phyloP scores from a whole-genome alignment of 495 filamentous ascomycete species.

The Achaetomiella virescens region DNA sequence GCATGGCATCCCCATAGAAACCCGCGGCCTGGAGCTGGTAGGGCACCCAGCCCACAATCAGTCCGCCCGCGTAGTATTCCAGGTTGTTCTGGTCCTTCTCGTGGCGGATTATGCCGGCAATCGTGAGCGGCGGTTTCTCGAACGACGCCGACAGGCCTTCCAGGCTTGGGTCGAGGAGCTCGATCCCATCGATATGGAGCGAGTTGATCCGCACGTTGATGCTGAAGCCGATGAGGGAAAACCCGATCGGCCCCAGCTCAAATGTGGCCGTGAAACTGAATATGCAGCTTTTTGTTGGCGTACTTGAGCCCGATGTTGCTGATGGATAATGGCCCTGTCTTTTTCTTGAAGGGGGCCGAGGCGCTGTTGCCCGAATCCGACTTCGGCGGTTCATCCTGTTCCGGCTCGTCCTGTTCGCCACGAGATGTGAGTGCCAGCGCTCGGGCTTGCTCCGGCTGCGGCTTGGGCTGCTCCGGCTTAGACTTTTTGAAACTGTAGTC shows the following conservation, averaged over 20 bases:
- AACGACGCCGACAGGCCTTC: constrained; percentile 34
- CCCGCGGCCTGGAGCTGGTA: constrained; percentile 38
- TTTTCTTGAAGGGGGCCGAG: constrained; percentile 26
- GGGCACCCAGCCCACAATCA: constrained; percentile 31
- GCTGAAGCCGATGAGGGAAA: constrained; percentile 35
- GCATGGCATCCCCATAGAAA: constrained; percentile 21
- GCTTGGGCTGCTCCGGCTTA: too few species aligned
- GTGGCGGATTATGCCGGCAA: constrained; percentile 37
- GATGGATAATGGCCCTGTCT: constrained; percentile 27
- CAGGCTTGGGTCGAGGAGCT: constrained; percentile 14
- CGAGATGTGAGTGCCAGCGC: too few species aligned
- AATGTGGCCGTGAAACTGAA: constrained; percentile 35
- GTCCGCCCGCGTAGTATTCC: constrained; percentile 35
- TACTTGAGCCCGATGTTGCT: constrained; percentile 34
- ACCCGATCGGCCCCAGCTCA: constrained; percentile 34
- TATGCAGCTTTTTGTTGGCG: constrained; percentile 22
- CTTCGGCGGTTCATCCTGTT: too few species aligned
- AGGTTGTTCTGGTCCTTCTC: not conserved
- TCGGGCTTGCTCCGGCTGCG: too few species aligned
- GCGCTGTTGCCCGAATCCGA: not conserved
- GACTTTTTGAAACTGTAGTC: too few species aligned
- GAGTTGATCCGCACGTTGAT: constrained; percentile 11
- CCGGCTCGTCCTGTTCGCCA: too few species aligned
- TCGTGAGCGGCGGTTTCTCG: constrained; percentile 32
- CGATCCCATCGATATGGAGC: not conserved